Conservation (phyloP, 176 grass and related monocot species). For the Musa beccarii region DNA sequence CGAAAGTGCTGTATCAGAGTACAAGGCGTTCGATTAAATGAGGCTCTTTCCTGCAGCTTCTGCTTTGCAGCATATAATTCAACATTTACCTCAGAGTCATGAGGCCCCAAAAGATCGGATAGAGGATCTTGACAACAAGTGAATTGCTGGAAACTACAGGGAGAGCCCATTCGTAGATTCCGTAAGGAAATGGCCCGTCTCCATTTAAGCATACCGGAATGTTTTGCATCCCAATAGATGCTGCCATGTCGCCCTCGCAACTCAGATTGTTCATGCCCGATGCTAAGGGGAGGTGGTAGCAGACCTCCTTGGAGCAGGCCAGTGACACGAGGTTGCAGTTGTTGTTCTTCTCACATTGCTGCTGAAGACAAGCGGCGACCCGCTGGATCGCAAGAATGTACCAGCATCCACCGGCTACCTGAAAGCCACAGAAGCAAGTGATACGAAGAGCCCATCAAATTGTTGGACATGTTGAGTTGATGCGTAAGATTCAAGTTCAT, state of each 20-base stretch:
- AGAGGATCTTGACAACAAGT: slow-evolving; percentile 79
- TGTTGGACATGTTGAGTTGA: background rate
- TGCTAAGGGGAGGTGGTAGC: slow-evolving; percentile 31
- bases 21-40: too few species aligned
- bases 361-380: slow-evolving; percentile 54
- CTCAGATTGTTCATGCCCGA: slow-evolving; percentile 24
- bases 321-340: slow-evolving; percentile 52
- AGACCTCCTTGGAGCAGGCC: slow-evolving; percentile 52
- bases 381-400: slow-evolving; percentile 95
- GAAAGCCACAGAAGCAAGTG: slow-evolving; percentile 12
- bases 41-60: too few species aligned
- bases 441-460: background rate
- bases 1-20: slow-evolving; percentile 55
- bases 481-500: background rate
- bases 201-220: slow-evolving; percentile 48
- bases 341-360: slow-evolving; percentile 55
- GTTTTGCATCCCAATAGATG: slow-evolving; percentile 35
- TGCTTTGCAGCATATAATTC: background rate
- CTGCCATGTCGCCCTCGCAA: slow-evolving; percentile 39
- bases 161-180: slow-evolving; percentile 78
- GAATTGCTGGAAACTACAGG: slow-evolving; percentile 93
- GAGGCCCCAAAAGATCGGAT: slow-evolving; percentile 97
- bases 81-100: slow-evolving; percentile 81
- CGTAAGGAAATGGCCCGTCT: slow-evolving; percentile 49
- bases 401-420: slow-evolving; percentile 93